A percentile compares a stretch with the other conserved stretches of the same genome.
Conservation (phyloP, 2,329 filamentous ascomycete species). For the Nigrograna mackinnonii region DNA sequence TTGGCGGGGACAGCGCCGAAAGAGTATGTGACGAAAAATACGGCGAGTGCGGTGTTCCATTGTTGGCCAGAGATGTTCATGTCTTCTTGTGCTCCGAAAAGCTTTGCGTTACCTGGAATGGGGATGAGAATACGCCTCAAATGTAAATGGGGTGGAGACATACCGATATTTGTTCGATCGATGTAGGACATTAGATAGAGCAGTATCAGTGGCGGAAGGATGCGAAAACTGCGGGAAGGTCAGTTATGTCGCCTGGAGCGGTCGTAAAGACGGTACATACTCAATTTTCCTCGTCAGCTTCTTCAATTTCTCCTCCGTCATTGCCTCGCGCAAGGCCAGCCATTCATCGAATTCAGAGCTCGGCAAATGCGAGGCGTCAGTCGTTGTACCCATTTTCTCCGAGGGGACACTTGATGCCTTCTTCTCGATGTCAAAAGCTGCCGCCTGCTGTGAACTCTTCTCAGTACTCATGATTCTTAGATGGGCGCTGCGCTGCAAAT, state of each 20-base stretch:
- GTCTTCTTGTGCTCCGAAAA: background rate
- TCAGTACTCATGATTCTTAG: too few species aligned
- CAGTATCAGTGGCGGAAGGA: conserved; percentile 10
- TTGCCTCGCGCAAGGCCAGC: background rate
- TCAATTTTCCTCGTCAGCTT: conserved; percentile 7
- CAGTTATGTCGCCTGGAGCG: too few species aligned
- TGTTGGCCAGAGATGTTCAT: conserved; percentile 50
- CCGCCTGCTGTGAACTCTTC: too few species aligned
- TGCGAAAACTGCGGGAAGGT: conserved; percentile 1
- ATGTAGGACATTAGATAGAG: conserved; percentile 24
- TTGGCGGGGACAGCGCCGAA: conserved; percentile 56
- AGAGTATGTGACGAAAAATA: conserved; percentile 59
- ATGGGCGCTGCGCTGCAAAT: too few species aligned
- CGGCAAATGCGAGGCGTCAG: too few species aligned
- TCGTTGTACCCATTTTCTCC: too few species aligned
- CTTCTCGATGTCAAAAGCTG: too few species aligned
- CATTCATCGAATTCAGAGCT: background rate
- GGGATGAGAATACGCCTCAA: conserved; percentile 6
- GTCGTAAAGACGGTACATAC: conserved; percentile 1
- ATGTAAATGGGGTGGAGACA: background rate
- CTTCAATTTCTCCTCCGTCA: conserved; percentile 1
- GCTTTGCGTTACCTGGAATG: background rate
- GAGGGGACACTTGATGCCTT: too few species aligned
- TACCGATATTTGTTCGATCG: conserved; percentile 15
- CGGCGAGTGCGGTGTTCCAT: conserved; percentile 63